Evolutionary conservation across 495 filamentous ascomycete species (phyloP).

Genomic region (Podospora anserina): DNA sequence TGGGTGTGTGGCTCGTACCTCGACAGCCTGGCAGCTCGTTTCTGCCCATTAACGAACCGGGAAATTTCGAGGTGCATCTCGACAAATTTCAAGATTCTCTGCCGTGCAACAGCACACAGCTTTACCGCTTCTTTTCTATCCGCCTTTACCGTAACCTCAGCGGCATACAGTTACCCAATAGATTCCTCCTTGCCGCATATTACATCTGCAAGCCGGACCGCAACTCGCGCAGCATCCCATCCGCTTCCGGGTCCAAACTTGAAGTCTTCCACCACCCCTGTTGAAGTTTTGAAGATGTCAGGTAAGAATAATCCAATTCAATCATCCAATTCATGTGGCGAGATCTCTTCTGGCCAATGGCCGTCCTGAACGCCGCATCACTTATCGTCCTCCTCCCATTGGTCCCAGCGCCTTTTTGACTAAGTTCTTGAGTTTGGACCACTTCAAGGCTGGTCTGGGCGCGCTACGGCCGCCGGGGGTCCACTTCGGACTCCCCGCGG

Average conservation of each 20-base stretch:
- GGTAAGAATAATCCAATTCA: slow-evolving; percentile 22
- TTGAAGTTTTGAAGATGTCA: neutral
- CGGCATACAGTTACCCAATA: slow-evolving; percentile 3
- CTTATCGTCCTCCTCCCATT: slow-evolving; percentile 16
- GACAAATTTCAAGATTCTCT: neutral
- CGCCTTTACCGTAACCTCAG: slow-evolving; percentile 5
- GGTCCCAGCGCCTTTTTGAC: neutral
- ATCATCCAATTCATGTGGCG: slow-evolving; percentile 15
- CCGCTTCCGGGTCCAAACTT: neutral
- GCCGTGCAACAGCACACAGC: neutral
- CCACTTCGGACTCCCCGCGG: slow-evolving; percentile 4
- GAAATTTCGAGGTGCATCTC: neutral
- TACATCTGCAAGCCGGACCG: neutral
- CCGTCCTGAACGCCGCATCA: neutral
- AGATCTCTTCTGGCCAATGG: neutral
- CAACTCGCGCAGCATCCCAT: neutral
- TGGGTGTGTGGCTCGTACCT: neutral
- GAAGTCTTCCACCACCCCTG: neutral
- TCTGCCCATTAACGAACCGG: neutral
- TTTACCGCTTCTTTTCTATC: slow-evolving; percentile 8
- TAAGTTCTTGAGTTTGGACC: neutral
- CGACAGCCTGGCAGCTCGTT: neutral
- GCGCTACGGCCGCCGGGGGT: slow-evolving; percentile 4
- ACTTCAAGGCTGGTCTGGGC: neutral
- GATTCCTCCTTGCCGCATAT: neutral